Conservation (phyloP, 305 asterid genomes). For the Andrographis paniculata region DNA sequence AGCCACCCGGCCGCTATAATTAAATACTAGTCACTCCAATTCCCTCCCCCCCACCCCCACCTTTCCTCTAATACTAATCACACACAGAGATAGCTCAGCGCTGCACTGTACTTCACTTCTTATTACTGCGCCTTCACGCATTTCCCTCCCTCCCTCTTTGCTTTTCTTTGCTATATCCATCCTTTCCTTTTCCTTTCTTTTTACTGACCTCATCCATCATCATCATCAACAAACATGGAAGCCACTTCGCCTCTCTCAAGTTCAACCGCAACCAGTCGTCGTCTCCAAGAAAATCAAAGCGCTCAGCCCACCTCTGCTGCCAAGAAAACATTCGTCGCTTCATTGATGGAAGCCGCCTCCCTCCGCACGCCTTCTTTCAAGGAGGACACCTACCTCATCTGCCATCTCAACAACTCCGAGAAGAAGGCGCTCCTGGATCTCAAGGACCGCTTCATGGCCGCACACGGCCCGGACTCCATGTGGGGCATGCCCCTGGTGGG, state of each 20-base stretch:
- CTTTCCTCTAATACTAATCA: no score
- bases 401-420: slow-evolving; percentile 52
- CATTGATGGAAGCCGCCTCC: slow-evolving; percentile 64
- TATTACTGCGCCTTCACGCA: no score
- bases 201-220: neutral
- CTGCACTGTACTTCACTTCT: no score
- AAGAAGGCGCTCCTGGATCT: slow-evolving; percentile 52
- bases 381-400: slow-evolving; percentile 69
- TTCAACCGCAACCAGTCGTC: slow-evolving; percentile 22
- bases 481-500: slow-evolving; percentile 58
- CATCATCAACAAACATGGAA: no score
- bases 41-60: neutral
- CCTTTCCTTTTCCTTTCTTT: no score
- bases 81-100: no score
- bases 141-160: no score
- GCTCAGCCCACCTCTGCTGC: slow-evolving; percentile 24
- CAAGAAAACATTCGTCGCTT: slow-evolving; percentile 48
- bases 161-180: no score
- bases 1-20: no score
- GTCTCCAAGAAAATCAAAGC: no score
- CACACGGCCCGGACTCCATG: slow-evolving; percentile 37
- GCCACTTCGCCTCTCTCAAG: neutral
- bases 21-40: neutral
- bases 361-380: slow-evolving; percentile 60
- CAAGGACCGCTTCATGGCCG: slow-evolving; percentile 32